These are phyloP conservation scores for Ogataea sp. DNA, from an alignment of 805 yeast species.

Conservation along the genomic window DNA sequence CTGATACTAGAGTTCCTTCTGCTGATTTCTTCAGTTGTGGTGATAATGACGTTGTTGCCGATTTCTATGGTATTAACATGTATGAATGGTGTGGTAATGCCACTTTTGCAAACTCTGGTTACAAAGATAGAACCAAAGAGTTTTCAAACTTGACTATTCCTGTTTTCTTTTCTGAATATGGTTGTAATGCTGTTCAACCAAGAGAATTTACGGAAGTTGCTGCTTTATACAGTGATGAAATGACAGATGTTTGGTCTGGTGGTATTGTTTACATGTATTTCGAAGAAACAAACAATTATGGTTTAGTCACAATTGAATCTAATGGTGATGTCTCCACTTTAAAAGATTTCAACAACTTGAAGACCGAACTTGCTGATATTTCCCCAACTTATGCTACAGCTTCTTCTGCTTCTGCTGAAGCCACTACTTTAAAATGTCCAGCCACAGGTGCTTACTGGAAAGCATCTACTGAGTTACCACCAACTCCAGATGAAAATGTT, in stretches of 20 bases:
- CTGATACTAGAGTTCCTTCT: slow-evolving; percentile 64
- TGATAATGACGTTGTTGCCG: slow-evolving; percentile 51
- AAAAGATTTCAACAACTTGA: slow-evolving; percentile 50
- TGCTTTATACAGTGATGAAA: slow-evolving; percentile 54
- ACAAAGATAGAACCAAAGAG: slow-evolving; percentile 61
- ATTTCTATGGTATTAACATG: slow-evolving; percentile 80
- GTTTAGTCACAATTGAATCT: slow-evolving; percentile 53
- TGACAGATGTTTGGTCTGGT: slow-evolving; percentile 92
- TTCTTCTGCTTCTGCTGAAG: slow-evolving; percentile 24
- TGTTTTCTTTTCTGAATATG: slow-evolving; percentile 81
- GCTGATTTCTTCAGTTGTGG: slow-evolving; percentile 90
- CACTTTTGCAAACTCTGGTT: slow-evolving; percentile 55
- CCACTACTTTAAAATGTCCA: slow-evolving; percentile 38
- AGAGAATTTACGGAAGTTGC: slow-evolving; percentile 71
- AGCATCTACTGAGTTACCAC: slow-evolving; percentile 64
- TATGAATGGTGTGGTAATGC: slow-evolving; percentile 82
- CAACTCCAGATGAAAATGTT: slow-evolving; percentile 59
- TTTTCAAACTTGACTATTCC: slow-evolving; percentile 71
- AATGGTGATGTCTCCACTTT: slow-evolving; percentile 46
- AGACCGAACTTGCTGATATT: slow-evolving; percentile 43
- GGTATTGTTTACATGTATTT: slow-evolving; percentile 91
- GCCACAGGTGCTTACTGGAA: slow-evolving; percentile 49
- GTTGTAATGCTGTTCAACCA: slow-evolving; percentile 71
- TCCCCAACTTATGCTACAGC: slow-evolving; percentile 39
- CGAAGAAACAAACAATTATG: slow-evolving; percentile 77